These are phyloP conservation scores for Ogataea pini DNA, from an alignment of 805 yeast species.

Conservation along the genomic window DNA sequence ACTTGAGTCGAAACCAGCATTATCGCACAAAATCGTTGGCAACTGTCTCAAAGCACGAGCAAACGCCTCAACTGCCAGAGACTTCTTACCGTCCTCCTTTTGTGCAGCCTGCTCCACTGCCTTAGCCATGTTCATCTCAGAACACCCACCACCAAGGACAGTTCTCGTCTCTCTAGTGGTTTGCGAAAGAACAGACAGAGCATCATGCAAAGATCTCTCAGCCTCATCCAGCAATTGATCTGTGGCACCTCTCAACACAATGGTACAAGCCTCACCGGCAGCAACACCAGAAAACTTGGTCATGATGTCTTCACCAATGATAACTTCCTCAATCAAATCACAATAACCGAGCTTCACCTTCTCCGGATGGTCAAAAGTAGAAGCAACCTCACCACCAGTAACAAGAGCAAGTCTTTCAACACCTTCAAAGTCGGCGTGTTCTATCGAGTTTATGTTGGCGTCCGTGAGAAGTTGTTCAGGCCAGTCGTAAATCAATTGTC, in stretches of 20 bases:
- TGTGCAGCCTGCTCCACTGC: constrained; percentile 94
- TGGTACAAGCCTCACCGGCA: constrained; percentile 94
- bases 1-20: constrained; percentile 94
- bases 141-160: constrained; percentile 92
- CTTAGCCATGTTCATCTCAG: constrained; percentile 91
- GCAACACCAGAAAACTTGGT: constrained; percentile 93
- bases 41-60: constrained; percentile 92
- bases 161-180: constrained; percentile 92
- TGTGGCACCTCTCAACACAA: constrained; percentile 96
- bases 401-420: constrained; percentile 94
- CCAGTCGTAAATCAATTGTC: constrained; percentile 96
- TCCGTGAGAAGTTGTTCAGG: constrained; percentile 96
- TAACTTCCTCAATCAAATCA: constrained; percentile 84
- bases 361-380: constrained; percentile 93
- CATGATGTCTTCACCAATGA: constrained; percentile 90
- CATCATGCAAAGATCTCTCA: constrained; percentile 95
- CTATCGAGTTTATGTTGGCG: constrained; percentile 83
- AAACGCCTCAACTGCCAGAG: constrained; percentile 92
- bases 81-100: constrained; percentile 88
- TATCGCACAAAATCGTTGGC: constrained; percentile 94
- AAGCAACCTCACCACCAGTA: constrained; percentile 97
- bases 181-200: constrained; percentile 91
- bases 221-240: constrained; percentile 98
- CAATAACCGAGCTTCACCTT: constrained; percentile 84
- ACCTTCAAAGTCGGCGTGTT: constrained; percentile 98